Percentiles rank a stretch among this genome's conserved stretches.
Evolutionary conservation across 2,329 filamentous ascomycete genomes (phyloP).

Genomic region (Phaeoacremonium minimum): DNA sequence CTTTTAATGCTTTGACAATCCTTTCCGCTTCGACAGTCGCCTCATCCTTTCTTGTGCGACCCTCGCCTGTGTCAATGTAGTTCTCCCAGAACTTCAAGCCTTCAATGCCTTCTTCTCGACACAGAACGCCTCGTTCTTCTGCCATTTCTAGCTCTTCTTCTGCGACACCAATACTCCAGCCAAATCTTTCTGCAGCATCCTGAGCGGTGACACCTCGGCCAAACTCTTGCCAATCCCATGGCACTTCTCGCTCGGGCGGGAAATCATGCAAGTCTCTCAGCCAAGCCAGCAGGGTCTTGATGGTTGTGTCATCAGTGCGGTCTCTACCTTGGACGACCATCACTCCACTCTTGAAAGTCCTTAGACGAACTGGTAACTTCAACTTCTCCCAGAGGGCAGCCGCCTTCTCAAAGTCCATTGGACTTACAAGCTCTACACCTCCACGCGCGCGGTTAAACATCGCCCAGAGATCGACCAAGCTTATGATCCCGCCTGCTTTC

Average conservation of each 20-base stretch:
- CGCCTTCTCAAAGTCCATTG: conserved; percentile 86
- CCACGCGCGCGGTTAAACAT: conserved; percentile 91
- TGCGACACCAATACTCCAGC: conserved; percentile 95
- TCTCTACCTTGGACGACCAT: conserved; percentile 87
- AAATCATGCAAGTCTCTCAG: conserved; percentile 66
- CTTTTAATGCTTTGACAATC: conserved; percentile 36
- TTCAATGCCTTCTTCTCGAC: conserved; percentile 87
- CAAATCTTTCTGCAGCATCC: conserved; percentile 83
- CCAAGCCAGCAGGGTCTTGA: conserved; percentile 73
- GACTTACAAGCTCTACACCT: conserved; percentile 90
- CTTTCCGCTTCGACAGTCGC: conserved; percentile 31
- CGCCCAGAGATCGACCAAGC: conserved; percentile 86
- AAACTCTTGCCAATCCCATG: conserved; percentile 74
- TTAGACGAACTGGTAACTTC: conserved; percentile 77
- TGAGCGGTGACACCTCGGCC: conserved; percentile 86
- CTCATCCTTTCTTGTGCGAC: conserved; percentile 20
- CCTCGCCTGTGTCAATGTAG: conserved; percentile 46
- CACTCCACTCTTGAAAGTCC: conserved; percentile 90
- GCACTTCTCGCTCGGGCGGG: conserved; percentile 58
- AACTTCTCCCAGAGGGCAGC: conserved; percentile 84
- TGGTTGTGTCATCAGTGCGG: conserved; percentile 85
- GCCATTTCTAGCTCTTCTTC: conserved; percentile 97
- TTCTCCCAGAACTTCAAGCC: conserved; percentile 95
- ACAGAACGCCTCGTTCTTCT: conserved; percentile 82
- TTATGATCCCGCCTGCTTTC: conserved; percentile 82